Percentiles rank a stretch among this genome's conserved stretches.
Evolutionary conservation across 805 yeast genomes (phyloP).

Genomic region (Sungouiozyma ichnusensis): DNA sequence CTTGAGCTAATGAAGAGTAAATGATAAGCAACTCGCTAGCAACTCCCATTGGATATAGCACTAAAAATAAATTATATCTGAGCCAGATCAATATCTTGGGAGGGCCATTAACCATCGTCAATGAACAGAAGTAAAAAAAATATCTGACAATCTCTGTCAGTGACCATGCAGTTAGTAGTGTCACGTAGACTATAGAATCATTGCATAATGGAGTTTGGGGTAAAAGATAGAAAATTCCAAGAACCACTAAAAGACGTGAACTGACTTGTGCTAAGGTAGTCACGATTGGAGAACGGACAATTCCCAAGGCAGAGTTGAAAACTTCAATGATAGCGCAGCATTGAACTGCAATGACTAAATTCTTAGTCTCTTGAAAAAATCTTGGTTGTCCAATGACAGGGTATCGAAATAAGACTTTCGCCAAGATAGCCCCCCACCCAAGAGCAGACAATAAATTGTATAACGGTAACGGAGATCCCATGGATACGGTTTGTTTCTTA

Average conservation of each 20-base stretch:
- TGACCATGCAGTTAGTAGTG: slow-evolving; percentile 81
- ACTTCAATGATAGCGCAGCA: slow-evolving; percentile 73
- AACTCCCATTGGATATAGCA: slow-evolving; percentile 89
- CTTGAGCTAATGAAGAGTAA: slow-evolving; percentile 60
- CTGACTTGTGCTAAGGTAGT: slow-evolving; percentile 84
- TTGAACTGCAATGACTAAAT: slow-evolving; percentile 58
- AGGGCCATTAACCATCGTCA: slow-evolving; percentile 32
- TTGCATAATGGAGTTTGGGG: slow-evolving; percentile 52
- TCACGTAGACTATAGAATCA: slow-evolving; percentile 42
- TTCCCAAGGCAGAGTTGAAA: slow-evolving; percentile 63
- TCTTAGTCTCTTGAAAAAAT: slow-evolving; percentile 49
- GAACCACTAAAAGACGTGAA: slow-evolving; percentile 70
- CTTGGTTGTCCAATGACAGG: slow-evolving; percentile 51
- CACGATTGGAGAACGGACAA: slow-evolving; percentile 73
- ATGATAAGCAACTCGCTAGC: slow-evolving; percentile 67
- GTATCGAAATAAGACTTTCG: slow-evolving; percentile 32
- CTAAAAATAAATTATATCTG: slow-evolving; percentile 73
- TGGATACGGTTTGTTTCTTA: slow-evolving; percentile 11
- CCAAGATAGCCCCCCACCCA: slow-evolving; percentile 44
- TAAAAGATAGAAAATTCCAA: slow-evolving; percentile 68
- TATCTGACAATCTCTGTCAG: slow-evolving; percentile 87
- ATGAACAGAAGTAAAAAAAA: slow-evolving; percentile 48
- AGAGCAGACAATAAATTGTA: slow-evolving; percentile 46
- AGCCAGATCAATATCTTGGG: slow-evolving; percentile 58
- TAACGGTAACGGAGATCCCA: slow-evolving; percentile 28